These are phyloP conservation scores for Cymbidium sinense DNA, from an alignment of 106 monocot species.

Conservation along the genomic window DNA sequence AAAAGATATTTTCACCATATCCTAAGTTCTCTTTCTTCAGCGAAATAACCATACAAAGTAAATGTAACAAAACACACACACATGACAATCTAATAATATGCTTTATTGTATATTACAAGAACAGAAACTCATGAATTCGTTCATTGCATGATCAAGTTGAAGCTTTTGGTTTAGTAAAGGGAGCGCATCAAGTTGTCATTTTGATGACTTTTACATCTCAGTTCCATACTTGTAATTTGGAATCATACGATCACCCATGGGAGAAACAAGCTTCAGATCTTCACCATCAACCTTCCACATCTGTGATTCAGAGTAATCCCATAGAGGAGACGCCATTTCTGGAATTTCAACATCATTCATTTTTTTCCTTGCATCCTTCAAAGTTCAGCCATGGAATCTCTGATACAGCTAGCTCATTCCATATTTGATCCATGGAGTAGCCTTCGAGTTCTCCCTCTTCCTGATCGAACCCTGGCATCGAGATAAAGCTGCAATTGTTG, in stretches of 20 bases:
- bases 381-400: slow-evolving; percentile 5
- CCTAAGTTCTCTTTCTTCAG: background rate
- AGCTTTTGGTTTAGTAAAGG: background rate
- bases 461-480: background rate
- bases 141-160: background rate
- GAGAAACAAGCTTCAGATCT: slow-evolving; percentile 21
- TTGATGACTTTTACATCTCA: background rate
- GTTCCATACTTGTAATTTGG: background rate
- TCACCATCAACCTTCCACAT: slow-evolving; percentile 48
- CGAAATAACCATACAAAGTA: background rate
- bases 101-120: background rate
- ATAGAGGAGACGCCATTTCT: slow-evolving; percentile 14
- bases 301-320: slow-evolving; percentile 28
- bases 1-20: background rate
- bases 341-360: slow-evolving; percentile 1
- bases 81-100: background rate
- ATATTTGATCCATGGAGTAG: slow-evolving; percentile 64
- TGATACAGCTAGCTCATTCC: slow-evolving; percentile 38
- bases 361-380: slow-evolving; percentile 6
- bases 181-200: background rate
- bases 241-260: background rate
- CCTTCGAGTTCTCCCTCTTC: slow-evolving; percentile 16
- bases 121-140: background rate
- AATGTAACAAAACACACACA: background rate
- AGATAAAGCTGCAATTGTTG: background rate